These are phyloP conservation scores for Metschnikowia kunwiensis DNA, from an alignment of 805 yeast species.

Conservation along the genomic window DNA sequence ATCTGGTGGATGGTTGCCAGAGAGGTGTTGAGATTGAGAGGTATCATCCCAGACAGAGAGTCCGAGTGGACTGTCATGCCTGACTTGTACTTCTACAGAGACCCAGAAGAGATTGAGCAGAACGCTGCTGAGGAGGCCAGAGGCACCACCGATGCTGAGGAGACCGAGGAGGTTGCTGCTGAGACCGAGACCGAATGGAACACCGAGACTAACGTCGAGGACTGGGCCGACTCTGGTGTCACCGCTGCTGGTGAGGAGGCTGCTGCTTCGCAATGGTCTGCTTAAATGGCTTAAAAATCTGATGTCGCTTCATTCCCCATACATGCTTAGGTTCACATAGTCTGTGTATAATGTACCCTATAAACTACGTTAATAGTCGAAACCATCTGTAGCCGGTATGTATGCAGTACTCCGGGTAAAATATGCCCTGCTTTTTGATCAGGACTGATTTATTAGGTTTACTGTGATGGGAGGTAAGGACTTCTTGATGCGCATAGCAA, in stretches of 20 bases:
- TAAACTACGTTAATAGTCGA: slow-evolving; percentile 21
- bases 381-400: neutral
- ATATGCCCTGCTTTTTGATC: no score
- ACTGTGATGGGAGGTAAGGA: no score
- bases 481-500: no score
- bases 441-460: no score
- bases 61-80: slow-evolving; percentile 99
- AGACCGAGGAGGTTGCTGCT: slow-evolving; percentile 61
- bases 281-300: slow-evolving; percentile 19
- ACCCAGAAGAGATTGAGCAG: slow-evolving; percentile 98
- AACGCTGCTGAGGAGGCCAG: slow-evolving; percentile 57
- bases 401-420: neutral
- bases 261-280: slow-evolving; percentile 51
- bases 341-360: slow-evolving; percentile 22
- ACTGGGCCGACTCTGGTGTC: slow-evolving; percentile 60
- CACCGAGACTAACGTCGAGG: slow-evolving; percentile 59
- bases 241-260: slow-evolving; percentile 71
- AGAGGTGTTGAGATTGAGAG: slow-evolving; percentile 99
- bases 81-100: slow-evolving; percentile 99
- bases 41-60: slow-evolving; percentile 92
- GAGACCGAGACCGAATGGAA: slow-evolving; percentile 57
- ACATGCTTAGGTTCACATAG: slow-evolving; percentile 20
- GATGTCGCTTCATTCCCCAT: slow-evolving; percentile 15
- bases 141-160: slow-evolving; percentile 48
- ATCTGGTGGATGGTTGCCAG: slow-evolving; percentile 99